phyloP scores from a whole-genome alignment of 345 rosid genomes.

The Brassica nigra region DNA sequence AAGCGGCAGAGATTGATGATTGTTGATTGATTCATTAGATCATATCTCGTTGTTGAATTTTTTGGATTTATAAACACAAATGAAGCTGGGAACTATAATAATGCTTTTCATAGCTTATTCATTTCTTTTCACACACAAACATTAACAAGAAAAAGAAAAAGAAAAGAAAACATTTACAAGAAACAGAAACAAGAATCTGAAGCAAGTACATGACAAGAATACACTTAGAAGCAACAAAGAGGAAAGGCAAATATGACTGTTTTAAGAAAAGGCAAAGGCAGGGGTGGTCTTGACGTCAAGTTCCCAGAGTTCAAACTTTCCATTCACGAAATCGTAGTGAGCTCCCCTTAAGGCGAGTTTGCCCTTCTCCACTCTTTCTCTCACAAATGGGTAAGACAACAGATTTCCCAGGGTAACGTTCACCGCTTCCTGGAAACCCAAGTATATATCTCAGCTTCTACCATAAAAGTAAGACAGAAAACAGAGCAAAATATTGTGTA shows the following conservation, averaged over 20 bases:
- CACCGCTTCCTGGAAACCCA: conserved; percentile 62
- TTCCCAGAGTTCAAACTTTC: conserved; percentile 75
- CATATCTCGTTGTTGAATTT: conserved; percentile 4
- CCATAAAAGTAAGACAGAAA: neutral
- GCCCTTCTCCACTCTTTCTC: conserved; percentile 57
- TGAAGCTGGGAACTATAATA: conserved; percentile 9
- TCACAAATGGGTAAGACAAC: conserved; percentile 77
- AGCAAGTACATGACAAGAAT: neutral
- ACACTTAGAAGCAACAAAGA: neutral
- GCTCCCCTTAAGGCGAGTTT: conserved; percentile 61
- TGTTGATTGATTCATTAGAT: neutral
- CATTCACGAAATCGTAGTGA: conserved; percentile 71
- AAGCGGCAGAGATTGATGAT: neutral
- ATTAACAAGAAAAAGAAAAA: too few species aligned
- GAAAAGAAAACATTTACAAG: neutral
- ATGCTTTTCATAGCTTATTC: conserved; percentile 31
- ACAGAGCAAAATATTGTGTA: neutral
- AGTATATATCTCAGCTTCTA: neutral
- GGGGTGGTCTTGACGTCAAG: conserved; percentile 56
- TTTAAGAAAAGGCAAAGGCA: conserved; percentile 35
- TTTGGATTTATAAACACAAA: conserved; percentile 6
- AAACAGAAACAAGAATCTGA: neutral
- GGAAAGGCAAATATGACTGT: neutral
- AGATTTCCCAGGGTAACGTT: conserved; percentile 74
- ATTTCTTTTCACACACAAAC: neutral